Evolutionary conservation across 768 basidiomycete species (phyloP), one percentile per base, ranked within the genome.

Genomic region (Glaciozyma antarctica): DNA sequence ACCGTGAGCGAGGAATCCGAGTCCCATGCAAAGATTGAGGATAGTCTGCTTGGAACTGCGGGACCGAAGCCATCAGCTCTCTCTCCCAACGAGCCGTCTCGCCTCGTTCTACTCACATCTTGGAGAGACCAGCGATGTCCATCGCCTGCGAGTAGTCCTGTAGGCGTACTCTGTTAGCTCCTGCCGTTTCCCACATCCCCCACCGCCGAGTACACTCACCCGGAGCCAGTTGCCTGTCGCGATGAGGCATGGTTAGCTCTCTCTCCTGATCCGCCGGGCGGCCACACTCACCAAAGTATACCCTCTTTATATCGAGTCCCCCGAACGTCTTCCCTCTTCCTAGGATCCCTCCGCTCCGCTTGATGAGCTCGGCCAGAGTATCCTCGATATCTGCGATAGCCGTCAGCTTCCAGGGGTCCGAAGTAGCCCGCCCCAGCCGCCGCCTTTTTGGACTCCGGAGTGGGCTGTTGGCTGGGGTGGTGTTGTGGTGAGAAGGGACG

Each of bases 1-100:
- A 0, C 74, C 74, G 53, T 75, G 73, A 66, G 87, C 88, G 77
- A 93, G 77, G 78, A 97, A 97, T 12, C 93, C 92, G 56, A 94
- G 86, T 22, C 82, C 88, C 86, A 92, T 91, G 78, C 85, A 83
- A 32, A 93, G 76, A 74, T 91, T 93, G 75, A 94, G 77, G 74
- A 94, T 71, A 0, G 69, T 65, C 58, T 65, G 63, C 61, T 71
- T 71, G 7, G 63, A 53, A 21, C 30, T 45, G 58, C 34, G 12
- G 43, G 26, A 13, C 49, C 66, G 13, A 47, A 22, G 32, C 8
- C 12, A n/a, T 44, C 22, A 57, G 54, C 43, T 30, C n/a, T 22
- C 34, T 34, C 32, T 21, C 8, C 12, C 16, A 28, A 53, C 15
- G 16, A 21, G 3, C 28, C 13, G 15, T 12, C 12, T 0, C 15